Evolutionary conservation across 805 yeast species (phyloP).

Genomic region (Hanseniaspora guilliermondii): DNA sequence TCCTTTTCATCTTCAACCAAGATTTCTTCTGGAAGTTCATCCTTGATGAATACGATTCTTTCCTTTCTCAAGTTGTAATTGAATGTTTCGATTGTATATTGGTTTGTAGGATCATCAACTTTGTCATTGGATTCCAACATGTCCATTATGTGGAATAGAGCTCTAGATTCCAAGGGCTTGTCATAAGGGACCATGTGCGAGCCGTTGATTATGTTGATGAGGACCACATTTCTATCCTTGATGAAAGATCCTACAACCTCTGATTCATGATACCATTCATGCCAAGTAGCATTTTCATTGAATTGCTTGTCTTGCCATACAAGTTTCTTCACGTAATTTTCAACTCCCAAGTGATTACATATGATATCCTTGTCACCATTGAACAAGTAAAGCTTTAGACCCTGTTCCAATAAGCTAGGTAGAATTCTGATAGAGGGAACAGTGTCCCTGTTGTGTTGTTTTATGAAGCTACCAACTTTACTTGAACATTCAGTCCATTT

Average conservation of each 20-base stretch:
- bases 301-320: slow-evolving; percentile 48
- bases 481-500: slow-evolving; percentile 71
- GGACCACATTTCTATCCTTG: slow-evolving; percentile 63
- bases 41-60: slow-evolving; percentile 13
- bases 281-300: slow-evolving; percentile 21
- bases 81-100: not conserved
- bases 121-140: not conserved
- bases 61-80: slow-evolving; percentile 18
- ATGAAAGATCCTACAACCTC: slow-evolving; percentile 33
- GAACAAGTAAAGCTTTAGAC: slow-evolving; percentile 56
- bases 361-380: slow-evolving; percentile 83
- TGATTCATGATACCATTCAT: slow-evolving; percentile 25
- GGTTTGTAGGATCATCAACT: not conserved
- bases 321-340: slow-evolving; percentile 48
- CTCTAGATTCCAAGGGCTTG: slow-evolving; percentile 54
- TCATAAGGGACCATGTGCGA: slow-evolving; percentile 95
- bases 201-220: slow-evolving; percentile 57
- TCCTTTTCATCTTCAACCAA: not conserved
- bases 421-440: slow-evolving; percentile 52
- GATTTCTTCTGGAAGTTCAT: not conserved
- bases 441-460: slow-evolving; percentile 34
- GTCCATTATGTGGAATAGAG: slow-evolving; percentile 44
- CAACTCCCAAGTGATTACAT: slow-evolving; percentile 72
- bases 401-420: slow-evolving; percentile 47
- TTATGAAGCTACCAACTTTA: slow-evolving; percentile 41